Evolutionary conservation across 345 rosid genomes (phyloP), one percentile per base, ranked within the genome.

Genomic region (Hibiscus trionum): DNA sequence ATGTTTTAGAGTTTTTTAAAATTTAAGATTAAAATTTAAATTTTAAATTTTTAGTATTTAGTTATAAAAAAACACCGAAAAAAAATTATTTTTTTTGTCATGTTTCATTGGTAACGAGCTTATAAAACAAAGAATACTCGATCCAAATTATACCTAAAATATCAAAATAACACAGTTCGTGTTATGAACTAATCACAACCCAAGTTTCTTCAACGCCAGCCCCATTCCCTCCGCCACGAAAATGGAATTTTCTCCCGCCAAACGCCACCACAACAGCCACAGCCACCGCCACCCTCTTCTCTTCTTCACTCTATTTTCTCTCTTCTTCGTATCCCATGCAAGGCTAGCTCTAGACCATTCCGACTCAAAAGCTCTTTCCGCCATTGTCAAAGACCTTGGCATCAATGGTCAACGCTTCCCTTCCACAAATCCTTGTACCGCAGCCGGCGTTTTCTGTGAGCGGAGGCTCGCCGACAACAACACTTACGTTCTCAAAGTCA

Each of bases 371-470:
- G 91, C 92, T 70, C 84, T 91, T 75, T 73, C 78, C 31, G 49
- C 70, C 66, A 49, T 91, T 71, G 83, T 75, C 3, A 82, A 73
- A 59, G 82, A 84, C 82, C 71, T 94, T 55, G 90, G 91, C 37
- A 62, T 85, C 86, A 60, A 60, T 49, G 49, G 80, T 76, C 88
- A 83, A 83, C 87, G 69, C 37, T 75, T 55, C 63, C 27, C 58
- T 64, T 77, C 82, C 50, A 49, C 75, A 64, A 56, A 81, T 27
- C 91, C 88, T 0, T 93, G 98, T 70, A 82, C 76, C 79, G 59
- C 35, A 44, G 75, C 85, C 4, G 95, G 90, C 7, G 88, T 94
- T 19, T 82, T 83, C 77, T 94, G 97, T 73, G 97, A 94, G 87
- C 78, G 92, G 64, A 73, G 91, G 39, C 78, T 81, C 79, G 77